phyloP scores from a whole-genome alignment of 2,329 filamentous ascomycete species.

The Pyricularia grisea region DNA sequence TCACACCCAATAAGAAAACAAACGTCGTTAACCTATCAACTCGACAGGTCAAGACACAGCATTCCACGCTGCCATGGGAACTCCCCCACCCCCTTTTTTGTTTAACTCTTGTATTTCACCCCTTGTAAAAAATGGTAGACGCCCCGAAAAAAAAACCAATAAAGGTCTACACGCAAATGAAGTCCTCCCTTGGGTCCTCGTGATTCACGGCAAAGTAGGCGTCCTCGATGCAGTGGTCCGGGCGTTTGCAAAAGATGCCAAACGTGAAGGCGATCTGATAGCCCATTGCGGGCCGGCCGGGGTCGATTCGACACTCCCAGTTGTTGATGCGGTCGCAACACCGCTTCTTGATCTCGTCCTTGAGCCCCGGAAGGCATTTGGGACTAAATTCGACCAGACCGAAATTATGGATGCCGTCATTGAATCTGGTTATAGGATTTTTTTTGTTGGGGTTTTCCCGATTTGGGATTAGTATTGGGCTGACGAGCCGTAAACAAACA shows the following conservation, averaged over 20 bases:
- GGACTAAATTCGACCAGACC: background rate
- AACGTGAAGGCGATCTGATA: constrained; percentile 3
- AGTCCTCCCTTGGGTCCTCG: background rate
- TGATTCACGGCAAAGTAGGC: background rate
- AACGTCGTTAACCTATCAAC: no score
- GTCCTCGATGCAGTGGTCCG: constrained; percentile 4
- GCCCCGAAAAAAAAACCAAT: no score
- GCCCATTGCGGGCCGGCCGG: background rate
- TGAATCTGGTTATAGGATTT: background rate
- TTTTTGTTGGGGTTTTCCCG: background rate
- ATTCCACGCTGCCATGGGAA: no score
- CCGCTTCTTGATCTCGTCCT: constrained; percentile 1
- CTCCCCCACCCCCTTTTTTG: no score
- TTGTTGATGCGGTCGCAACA: constrained; percentile 5
- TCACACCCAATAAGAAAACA: no score
- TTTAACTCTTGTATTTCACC: no score
- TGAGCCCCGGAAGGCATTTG: background rate
- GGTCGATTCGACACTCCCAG: constrained; percentile 1
- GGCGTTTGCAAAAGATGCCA: constrained; percentile 3
- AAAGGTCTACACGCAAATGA: background rate
- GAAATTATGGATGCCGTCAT: background rate
- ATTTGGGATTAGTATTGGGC: background rate
- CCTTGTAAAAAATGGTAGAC: no score
- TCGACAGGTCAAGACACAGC: no score
- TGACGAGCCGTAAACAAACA: background rate